Percentiles rank a stretch among this genome's conserved stretches.
Evolutionary conservation across 2,329 filamentous ascomycete genomes (phyloP).

Genomic region (Celoporthe dispersa): DNA sequence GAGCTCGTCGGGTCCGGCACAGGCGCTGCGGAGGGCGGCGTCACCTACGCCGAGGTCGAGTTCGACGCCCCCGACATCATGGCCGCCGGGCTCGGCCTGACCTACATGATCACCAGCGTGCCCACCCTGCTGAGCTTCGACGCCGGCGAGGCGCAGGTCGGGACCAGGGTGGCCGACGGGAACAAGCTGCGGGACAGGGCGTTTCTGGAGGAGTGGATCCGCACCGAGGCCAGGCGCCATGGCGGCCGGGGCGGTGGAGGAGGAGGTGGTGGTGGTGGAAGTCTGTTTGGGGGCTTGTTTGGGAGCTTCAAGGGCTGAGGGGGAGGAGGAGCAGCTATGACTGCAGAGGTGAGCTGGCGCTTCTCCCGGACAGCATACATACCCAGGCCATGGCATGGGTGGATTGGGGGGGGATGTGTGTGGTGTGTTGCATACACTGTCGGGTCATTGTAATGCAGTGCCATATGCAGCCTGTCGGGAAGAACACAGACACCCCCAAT

Average conservation of each 20-base stretch:
- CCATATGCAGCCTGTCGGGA: too few relatives aligned
- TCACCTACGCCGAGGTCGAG: constrained; percentile 58
- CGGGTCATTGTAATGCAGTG: background rate
- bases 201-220: constrained; percentile 30
- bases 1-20: constrained; percentile 55
- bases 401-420: too few relatives aligned
- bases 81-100: constrained; percentile 51
- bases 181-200: constrained; percentile 42
- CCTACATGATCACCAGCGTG: constrained; percentile 62
- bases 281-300: constrained; percentile 39
- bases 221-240: constrained; percentile 31
- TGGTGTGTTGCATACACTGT: too few relatives aligned
- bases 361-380: too few relatives aligned
- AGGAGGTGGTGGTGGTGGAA: constrained; percentile 5
- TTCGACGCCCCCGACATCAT: constrained; percentile 63
- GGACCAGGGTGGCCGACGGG: constrained; percentile 55
- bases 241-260: constrained; percentile 25
- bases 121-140: constrained; percentile 64
- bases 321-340: background rate
- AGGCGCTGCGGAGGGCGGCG: constrained; percentile 60
- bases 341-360: background rate
- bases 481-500: background rate
- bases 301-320: constrained; percentile 34
- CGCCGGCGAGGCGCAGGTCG: constrained; percentile 54
- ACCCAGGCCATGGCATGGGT: too few relatives aligned